Base-by-base conservation (phyloP, 2,329 filamentous ascomycete genomes). In the Curvularia hawaiiensis region DNA sequence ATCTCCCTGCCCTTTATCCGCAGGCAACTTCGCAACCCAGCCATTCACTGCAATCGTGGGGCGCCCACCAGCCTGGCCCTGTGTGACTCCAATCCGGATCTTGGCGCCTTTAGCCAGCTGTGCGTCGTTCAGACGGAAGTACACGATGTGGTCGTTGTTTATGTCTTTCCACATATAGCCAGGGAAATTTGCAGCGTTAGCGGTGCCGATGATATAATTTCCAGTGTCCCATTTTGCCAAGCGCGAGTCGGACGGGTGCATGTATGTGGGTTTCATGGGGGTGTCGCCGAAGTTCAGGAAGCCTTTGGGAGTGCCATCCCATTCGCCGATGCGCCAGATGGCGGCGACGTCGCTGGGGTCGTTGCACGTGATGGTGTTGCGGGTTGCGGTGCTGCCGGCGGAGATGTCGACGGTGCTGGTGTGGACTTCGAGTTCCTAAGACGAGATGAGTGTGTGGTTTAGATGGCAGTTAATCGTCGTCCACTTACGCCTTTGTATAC, bases 241-340 rank as follows among this genome's bases (percentile, higher is more conserved):
- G 10, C 65, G 66, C 0, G 75, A 75, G 49, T 69, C 67, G 3
- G 65, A 77, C 3, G 77, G 77, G 51, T 79, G 77, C 77, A 78
- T 79, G 54, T 78, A 79, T 0, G 76, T 79, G 8, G 74, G 77
- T 60, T 78, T 77, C 70, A 77, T 77, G 7, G 76, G 72, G 8
- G 70, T 73, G 45, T 76, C 73, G 44, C 66, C 74, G 14, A 77
- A 68, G 53, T 89, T 89, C 64, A 82, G 82, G 78, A 89, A 87
- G 22, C 85, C 85, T 9, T 63, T 67, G 7, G 65, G 63, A 69
- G 85, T 81, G 43, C 86, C 86, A 63, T 89, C 86, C 76, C 84
- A 87, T 31, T 85, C 80, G 18, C 87, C 87, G 44, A 89, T 87
- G 66, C 84, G 83, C 78, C 83, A 89, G 44, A 89, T 77, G 16